A percentile compares a stretch with the other conserved stretches of the same genome.
Conservation (phyloP, 768 basidiomycete genomes). For the Pleurotus ostreatus region DNA sequence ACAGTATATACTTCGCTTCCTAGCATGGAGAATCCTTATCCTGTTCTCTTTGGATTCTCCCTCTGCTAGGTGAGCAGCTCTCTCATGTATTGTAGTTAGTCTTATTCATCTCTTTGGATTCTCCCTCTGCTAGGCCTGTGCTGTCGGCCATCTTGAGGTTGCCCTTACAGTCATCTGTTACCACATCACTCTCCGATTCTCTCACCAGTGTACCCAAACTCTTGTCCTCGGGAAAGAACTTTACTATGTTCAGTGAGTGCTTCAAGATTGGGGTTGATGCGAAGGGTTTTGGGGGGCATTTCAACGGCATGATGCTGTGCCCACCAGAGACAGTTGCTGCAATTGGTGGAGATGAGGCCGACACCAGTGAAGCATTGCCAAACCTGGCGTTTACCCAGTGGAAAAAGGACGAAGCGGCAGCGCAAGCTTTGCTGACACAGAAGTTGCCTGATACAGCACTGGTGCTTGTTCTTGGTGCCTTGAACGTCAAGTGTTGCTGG, state of each 20-base stretch:
- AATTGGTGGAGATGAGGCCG: too few species aligned
- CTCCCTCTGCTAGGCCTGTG: too few species aligned
- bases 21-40: too few species aligned
- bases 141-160: too few species aligned
- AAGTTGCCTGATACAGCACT: neutral
- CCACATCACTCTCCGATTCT: neutral
- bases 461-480: neutral
- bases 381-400: neutral
- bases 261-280: slow-evolving; percentile 12
- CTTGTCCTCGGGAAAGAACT: slow-evolving; percentile 12
- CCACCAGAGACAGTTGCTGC: too few species aligned
- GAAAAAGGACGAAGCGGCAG: neutral
- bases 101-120: too few species aligned
- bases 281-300: slow-evolving; percentile 13
- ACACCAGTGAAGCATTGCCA: neutral
- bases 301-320: neutral
- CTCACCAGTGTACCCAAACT: slow-evolving; percentile 13
- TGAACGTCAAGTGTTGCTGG: neutral
- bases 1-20: too few species aligned
- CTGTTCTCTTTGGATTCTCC: too few species aligned
- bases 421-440: neutral
- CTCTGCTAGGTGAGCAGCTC: too few species aligned
- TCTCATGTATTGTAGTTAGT: too few species aligned
- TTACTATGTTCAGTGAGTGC: slow-evolving; percentile 8
- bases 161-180: too few species aligned